Percentiles rank a stretch among this genome's conserved stretches.
phyloP scores from a whole-genome alignment of 495 filamentous ascomycete genomes.

The Xylaria bambusicola region DNA sequence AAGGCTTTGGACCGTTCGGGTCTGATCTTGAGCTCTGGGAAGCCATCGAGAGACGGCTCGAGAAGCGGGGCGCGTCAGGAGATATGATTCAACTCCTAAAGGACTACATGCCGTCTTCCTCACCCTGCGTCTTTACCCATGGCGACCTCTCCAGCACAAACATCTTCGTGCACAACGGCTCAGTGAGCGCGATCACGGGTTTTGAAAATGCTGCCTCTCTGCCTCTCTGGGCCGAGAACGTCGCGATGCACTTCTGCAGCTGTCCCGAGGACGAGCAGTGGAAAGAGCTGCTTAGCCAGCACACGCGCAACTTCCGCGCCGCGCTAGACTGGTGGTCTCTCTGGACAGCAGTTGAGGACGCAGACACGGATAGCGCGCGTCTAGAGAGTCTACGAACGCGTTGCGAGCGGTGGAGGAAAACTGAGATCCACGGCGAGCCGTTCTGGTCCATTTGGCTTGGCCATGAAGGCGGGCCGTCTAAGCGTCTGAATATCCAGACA shows the following conservation, averaged over 20 bases:
- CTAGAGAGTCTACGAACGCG: not conserved
- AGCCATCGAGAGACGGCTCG: conserved; percentile 15
- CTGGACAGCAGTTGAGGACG: conserved; percentile 24
- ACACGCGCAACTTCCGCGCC: conserved; percentile 18
- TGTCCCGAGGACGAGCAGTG: conserved; percentile 32
- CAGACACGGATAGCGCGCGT: not conserved
- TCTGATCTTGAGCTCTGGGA: conserved; percentile 25
- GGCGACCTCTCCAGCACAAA: conserved; percentile 28
- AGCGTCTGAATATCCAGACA: not conserved
- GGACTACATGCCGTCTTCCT: conserved; percentile 28
- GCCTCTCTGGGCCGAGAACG: conserved; percentile 30
- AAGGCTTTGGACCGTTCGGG: conserved; percentile 25
- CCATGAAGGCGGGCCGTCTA: not conserved
- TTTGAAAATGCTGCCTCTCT: conserved; percentile 29
- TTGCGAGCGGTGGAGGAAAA: conserved; percentile 2
- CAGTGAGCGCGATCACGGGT: conserved; percentile 24
- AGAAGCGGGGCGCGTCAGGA: conserved; percentile 12
- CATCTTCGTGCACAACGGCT: conserved; percentile 21
- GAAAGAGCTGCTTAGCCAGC: conserved; percentile 27
- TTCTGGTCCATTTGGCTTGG: not conserved
- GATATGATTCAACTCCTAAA: conserved; percentile 16
- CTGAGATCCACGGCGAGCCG: not conserved
- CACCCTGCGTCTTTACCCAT: conserved; percentile 29
- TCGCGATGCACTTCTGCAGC: conserved; percentile 28
- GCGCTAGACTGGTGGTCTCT: conserved; percentile 31